Evolutionary conservation across 331 rosid genomes (phyloP).

Genomic region (Acacia pycnantha): DNA sequence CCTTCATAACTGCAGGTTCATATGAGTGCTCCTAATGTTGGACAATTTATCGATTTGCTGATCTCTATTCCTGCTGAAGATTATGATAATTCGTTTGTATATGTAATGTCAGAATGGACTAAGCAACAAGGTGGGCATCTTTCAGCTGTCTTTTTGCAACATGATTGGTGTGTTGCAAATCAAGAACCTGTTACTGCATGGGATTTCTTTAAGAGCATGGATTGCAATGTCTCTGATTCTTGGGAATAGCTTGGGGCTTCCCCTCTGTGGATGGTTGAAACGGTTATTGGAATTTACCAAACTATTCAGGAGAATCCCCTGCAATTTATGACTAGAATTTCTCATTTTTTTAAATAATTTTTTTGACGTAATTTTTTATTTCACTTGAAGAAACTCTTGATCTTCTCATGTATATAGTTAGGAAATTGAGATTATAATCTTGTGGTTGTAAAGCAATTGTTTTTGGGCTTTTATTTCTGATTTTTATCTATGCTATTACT

Average conservation of each 20-base stretch:
- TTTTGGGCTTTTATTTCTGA: not conserved
- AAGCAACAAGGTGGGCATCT: conserved; percentile 74
- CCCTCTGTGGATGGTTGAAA: not conserved
- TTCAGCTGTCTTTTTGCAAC: conserved; percentile 12
- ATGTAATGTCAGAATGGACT: conserved; percentile 91
- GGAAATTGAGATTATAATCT: not conserved
- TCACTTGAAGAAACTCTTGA: not conserved
- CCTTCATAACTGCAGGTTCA: conserved; percentile 64
- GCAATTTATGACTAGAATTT: not conserved
- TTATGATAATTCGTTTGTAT: conserved; percentile 67
- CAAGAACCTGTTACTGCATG: not conserved
- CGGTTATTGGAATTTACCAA: not conserved
- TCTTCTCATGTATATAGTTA: not conserved
- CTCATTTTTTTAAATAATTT: not conserved
- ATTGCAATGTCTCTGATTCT: not conserved
- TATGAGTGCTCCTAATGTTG: conserved; percentile 87
- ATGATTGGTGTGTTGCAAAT: not conserved
- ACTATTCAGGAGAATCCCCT: not conserved
- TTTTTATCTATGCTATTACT: not conserved
- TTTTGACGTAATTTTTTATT: not conserved
- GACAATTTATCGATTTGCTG: conserved; percentile 80
- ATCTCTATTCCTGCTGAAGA: conserved; percentile 74
- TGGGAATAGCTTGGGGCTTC: not conserved
- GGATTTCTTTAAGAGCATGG: not conserved
- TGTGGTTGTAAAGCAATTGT: not conserved